Evolutionary conservation across 768 basidiomycete species (phyloP).

Genomic region (Pisolithus orientalis): DNA sequence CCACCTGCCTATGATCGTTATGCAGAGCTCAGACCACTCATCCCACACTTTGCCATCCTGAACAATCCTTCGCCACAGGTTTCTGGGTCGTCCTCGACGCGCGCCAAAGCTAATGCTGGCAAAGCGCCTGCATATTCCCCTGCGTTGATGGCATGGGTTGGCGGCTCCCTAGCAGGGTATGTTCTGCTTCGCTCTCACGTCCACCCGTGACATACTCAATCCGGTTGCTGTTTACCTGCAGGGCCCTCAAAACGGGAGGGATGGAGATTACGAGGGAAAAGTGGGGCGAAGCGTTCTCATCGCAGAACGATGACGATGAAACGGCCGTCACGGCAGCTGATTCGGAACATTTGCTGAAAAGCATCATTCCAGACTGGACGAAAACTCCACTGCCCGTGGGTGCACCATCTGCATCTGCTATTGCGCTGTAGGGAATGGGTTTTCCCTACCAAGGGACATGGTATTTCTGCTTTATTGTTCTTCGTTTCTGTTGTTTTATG

Average conservation of each 20-base stretch:
- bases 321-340: conserved; percentile 10
- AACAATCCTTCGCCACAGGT: conserved; percentile 71
- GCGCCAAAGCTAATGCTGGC: conserved; percentile 60
- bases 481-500: too few species aligned
- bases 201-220: neutral
- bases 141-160: conserved; percentile 82
- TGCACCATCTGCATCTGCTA: conserved; percentile 48
- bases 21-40: conserved; percentile 61
- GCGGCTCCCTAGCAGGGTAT: conserved; percentile 88
- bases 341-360: conserved; percentile 28
- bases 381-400: conserved; percentile 53
- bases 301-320: conserved; percentile 36
- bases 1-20: conserved; percentile 69
- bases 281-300: conserved; percentile 68
- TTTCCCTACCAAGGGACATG: too few species aligned
- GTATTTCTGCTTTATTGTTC: too few species aligned
- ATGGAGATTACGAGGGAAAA: conserved; percentile 75
- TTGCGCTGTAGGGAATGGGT: too few species aligned
- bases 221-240: conserved; percentile 20
- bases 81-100: conserved; percentile 37
- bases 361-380: conserved; percentile 80
- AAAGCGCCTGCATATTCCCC: conserved; percentile 86
- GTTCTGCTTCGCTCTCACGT: conserved; percentile 19
- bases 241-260: conserved; percentile 82
- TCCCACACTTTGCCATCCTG: conserved; percentile 70